Conservation (phyloP, 2,329 filamentous ascomycete genomes). For the Ophiostoma fasciatum region DNA sequence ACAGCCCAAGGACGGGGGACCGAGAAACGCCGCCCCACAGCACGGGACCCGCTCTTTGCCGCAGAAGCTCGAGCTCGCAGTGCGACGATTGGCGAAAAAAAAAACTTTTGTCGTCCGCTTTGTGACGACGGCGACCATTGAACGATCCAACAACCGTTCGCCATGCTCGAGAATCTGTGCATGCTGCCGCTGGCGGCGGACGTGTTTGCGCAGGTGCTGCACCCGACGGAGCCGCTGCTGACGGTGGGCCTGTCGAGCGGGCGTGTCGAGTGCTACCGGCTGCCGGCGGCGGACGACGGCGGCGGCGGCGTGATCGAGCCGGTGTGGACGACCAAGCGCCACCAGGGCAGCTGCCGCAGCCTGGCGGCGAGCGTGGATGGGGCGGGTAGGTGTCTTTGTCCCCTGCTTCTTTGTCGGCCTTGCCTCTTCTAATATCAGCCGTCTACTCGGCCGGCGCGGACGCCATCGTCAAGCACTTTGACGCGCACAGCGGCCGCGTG, state of each 20-base stretch:
- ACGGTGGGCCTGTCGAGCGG: constrained; percentile 75
- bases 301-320: constrained; percentile 64
- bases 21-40: no score
- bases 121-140: no score
- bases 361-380: constrained; percentile 71
- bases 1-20: no score
- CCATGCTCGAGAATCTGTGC: constrained; percentile 86
- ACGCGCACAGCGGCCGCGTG: constrained; percentile 47
- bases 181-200: constrained; percentile 74
- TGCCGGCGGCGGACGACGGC: constrained; percentile 40
- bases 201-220: constrained; percentile 75
- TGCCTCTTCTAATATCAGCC: no score
- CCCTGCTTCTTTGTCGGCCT: no score
- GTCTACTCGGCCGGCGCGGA: constrained; percentile 49
- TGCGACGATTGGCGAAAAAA: no score
- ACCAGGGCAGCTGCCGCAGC: constrained; percentile 85
- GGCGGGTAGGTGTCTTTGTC: constrained; percentile 33
- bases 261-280: constrained; percentile 70
- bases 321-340: constrained; percentile 72
- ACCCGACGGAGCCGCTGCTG: constrained; percentile 71
- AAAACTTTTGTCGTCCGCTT: no score
- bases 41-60: no score
- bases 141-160: constrained; percentile 1
- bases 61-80: no score
- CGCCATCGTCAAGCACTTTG: constrained; percentile 39